Evolutionary conservation across 805 yeast genomes (phyloP).

Genomic region (Barnettozyma vustinii): DNA sequence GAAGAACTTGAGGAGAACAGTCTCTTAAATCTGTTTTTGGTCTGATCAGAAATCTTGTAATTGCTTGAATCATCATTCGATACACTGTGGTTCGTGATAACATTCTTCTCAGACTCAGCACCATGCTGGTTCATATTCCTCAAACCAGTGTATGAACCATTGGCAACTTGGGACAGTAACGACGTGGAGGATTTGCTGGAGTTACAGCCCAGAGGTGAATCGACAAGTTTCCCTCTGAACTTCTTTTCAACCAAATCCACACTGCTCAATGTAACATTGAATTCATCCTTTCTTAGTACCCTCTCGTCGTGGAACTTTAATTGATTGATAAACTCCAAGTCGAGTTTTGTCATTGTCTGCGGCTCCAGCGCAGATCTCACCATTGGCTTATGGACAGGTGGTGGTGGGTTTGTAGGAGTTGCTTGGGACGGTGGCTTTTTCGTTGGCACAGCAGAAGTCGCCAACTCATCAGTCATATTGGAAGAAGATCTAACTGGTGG

Average conservation of each 20-base stretch:
- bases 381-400: background rate
- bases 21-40: slow-evolving; percentile 21
- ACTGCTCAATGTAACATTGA: slow-evolving; percentile 38
- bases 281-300: slow-evolving; percentile 50
- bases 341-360: slow-evolving; percentile 48
- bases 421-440: background rate
- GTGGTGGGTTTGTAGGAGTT: background rate
- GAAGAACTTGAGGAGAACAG: slow-evolving; percentile 16
- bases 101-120: slow-evolving; percentile 27
- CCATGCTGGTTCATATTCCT: slow-evolving; percentile 28
- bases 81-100: slow-evolving; percentile 20
- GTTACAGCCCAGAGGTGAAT: slow-evolving; percentile 47
- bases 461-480: background rate
- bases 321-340: slow-evolving; percentile 53
- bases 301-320: slow-evolving; percentile 55
- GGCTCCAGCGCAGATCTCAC: background rate
- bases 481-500: background rate
- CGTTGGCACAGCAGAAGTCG: background rate
- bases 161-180: slow-evolving; percentile 38
- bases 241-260: slow-evolving; percentile 52
- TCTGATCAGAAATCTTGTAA: slow-evolving; percentile 10
- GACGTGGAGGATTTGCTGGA: slow-evolving; percentile 34
- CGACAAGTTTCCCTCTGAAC: slow-evolving; percentile 50
- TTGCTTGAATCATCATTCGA: slow-evolving; percentile 15
- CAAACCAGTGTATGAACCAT: slow-evolving; percentile 38